A percentile compares a stretch with the other conserved stretches of the same genome.
These are phyloP conservation scores for Clitopilus passeckerianus DNA, from an alignment of 768 basidiomycete genomes.

Conservation along the genomic window DNA sequence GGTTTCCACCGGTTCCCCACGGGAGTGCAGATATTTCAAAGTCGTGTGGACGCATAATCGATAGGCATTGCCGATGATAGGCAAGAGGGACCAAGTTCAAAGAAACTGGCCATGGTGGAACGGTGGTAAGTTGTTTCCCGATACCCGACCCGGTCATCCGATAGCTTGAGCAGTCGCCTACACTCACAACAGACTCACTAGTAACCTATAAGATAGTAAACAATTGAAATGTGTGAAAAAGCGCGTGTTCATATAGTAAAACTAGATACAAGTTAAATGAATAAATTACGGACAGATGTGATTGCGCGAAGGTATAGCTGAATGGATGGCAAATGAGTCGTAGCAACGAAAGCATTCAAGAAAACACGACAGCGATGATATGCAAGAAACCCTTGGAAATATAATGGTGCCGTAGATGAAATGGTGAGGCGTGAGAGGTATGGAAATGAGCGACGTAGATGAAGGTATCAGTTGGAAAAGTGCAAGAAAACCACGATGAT, in stretches of 20 bases:
- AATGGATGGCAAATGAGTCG: not conserved
- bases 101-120: too few species aligned
- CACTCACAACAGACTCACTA: too few species aligned
- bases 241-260: not conserved
- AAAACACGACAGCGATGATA: not conserved
- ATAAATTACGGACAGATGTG: not conserved
- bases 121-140: too few species aligned
- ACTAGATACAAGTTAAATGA: not conserved
- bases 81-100: too few species aligned
- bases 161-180: too few species aligned
- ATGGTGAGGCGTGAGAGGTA: not conserved
- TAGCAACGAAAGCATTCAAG: not conserved
- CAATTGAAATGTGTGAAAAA: too few species aligned
- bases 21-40: too few species aligned
- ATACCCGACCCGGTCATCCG: too few species aligned
- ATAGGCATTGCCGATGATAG: too few species aligned
- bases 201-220: too few species aligned
- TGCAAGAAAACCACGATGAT: not conserved
- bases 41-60: too few species aligned
- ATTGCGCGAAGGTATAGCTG: not conserved
- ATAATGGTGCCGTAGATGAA: not conserved
- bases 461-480: not conserved
- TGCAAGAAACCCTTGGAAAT: not conserved
- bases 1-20: too few species aligned
- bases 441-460: not conserved